Evolutionary conservation across 1,284 basidiomycete genomes (phyloP), one percentile per base, ranked within the genome.

Genomic region (Rhodofomes roseus): DNA sequence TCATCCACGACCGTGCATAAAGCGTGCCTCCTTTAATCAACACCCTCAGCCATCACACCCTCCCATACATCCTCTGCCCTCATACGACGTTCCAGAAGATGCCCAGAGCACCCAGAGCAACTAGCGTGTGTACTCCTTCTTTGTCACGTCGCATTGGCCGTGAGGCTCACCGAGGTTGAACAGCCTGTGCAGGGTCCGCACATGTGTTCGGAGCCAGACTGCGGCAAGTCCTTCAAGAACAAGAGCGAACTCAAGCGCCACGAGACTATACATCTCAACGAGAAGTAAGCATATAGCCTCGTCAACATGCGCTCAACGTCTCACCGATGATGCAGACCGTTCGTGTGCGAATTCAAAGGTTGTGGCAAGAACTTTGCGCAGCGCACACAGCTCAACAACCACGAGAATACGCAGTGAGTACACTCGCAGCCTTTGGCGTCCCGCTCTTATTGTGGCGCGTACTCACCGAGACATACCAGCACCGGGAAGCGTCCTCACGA

Each of bases 341-440:
- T 44, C 43, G 31, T 22, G 22, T 60, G 59, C 40, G n/a, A n/a
- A n/a, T n/a, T n/a, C n/a, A 29, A 44, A 14, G 68, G 66, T 12
- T 88, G 86, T 65, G 66, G 67, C 7, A 83, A 79, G 63, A 63
- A 62, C 1, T 89, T 90, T 66, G 67, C 77, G 12, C 86, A 89
- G 68, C 37, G 81, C 81, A 2, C 83, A 78, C 8, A 48, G 46
- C 71, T 89, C 48, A 81, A 80, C 57, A 84, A 80, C 1, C 87
- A 90, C 62, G 60, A 62, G 55, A 88, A 88, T 59, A 75, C 74
- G 25, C 87, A 88, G 88, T 90, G 70, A 48, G 46, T 22, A 70
- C 60, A 22, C 11, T 53, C 29, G 11, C 11, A 23, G 14, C 36
- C 20, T 7, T 27, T n/a, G 25, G 12, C 25, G 25, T 12, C n/a